Evolutionary conservation across 2,329 filamentous ascomycete genomes (phyloP).

Genomic region (Phaeosphaeriaceae sp.): DNA sequence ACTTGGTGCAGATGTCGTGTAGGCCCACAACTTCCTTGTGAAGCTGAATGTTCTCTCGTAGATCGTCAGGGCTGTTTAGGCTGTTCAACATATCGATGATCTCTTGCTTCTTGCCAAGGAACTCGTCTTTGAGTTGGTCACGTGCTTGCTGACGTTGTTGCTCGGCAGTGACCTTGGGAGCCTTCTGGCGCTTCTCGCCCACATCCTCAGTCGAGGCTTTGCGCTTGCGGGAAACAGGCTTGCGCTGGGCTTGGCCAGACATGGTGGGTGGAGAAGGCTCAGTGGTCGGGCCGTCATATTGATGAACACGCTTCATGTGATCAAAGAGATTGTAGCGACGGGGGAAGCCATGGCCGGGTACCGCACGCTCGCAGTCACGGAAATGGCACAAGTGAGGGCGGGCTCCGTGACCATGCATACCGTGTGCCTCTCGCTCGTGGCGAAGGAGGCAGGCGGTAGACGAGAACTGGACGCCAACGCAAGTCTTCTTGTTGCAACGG

Average conservation of each 20-base stretch:
- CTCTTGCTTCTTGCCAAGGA: constrained; percentile 42
- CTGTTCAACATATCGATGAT: constrained; percentile 42
- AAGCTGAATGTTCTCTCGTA: constrained; percentile 43
- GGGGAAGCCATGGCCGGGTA: constrained; percentile 86
- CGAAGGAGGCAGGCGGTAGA: constrained; percentile 94
- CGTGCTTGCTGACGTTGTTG: constrained; percentile 43
- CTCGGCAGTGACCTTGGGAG: constrained; percentile 38
- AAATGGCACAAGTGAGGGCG: constrained; percentile 91
- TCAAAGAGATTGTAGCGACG: constrained; percentile 95
- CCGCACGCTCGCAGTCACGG: constrained; percentile 82
- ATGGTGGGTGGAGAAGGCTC: constrained; percentile 40
- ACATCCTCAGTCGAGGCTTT: constrained; percentile 41
- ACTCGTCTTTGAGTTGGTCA: constrained; percentile 38
- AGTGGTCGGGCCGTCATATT: constrained; percentile 54
- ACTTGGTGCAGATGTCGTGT: constrained; percentile 43
- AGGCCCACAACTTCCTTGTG: constrained; percentile 43
- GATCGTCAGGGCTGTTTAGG: constrained; percentile 42
- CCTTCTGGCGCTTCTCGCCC: constrained; percentile 44
- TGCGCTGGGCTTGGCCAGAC: constrained; percentile 32
- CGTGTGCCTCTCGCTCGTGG: constrained; percentile 94
- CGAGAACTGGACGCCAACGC: constrained; percentile 87
- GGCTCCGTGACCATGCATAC: constrained; percentile 91
- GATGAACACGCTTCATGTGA: constrained; percentile 95
- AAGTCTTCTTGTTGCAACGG: constrained; percentile 85
- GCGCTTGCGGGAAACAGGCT: constrained; percentile 41